Conservation (phyloP, 495 filamentous ascomycete genomes). For the Pseudoneurospora amorphoporcata region DNA sequence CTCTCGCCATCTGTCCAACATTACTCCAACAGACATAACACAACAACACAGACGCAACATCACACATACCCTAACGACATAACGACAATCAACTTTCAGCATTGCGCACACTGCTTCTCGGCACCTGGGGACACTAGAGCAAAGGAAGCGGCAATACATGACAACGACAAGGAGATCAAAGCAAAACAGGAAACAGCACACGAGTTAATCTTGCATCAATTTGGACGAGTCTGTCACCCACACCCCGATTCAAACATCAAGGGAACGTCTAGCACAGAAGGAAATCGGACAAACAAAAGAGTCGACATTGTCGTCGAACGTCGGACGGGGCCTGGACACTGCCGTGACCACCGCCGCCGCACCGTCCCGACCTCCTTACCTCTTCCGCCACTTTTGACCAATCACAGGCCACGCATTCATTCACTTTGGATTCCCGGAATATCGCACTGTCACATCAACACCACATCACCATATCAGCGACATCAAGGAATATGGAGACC, state of each 20-base stretch:
- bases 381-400: background rate
- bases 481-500: background rate
- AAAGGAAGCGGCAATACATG: background rate
- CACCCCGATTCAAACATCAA: background rate
- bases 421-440: background rate
- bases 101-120: background rate
- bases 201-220: background rate
- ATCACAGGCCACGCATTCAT: background rate
- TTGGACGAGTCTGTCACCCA: background rate
- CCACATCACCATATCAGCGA: background rate
- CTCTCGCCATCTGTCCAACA: background rate
- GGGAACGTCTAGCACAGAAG: background rate
- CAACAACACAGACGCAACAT: background rate
- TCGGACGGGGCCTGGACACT: background rate
- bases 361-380: background rate
- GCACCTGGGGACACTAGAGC: background rate
- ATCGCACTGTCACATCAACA: background rate
- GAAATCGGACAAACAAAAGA: too few species aligned
- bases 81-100: background rate
- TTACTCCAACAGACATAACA: background rate
- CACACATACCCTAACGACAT: background rate
- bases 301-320: background rate
- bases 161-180: background rate
- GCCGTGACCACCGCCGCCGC: background rate
- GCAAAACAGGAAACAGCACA: background rate